Evolutionary conservation across 441 rosid genomes (phyloP).

Genomic region (Adansonia rubrostipa): DNA sequence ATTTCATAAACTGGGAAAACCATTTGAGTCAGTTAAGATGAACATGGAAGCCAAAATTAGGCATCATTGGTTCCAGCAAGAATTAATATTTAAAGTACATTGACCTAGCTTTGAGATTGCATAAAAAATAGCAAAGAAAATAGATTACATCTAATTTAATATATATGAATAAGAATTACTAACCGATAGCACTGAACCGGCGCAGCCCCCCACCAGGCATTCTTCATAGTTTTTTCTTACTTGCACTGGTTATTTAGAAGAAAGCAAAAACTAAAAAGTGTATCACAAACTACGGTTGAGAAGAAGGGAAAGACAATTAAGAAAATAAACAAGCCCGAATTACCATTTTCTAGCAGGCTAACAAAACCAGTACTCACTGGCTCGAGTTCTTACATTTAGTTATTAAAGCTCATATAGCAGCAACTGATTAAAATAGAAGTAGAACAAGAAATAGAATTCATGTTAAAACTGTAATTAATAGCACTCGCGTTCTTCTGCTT

Average conservation of each 20-base stretch:
- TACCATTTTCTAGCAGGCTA: too few species aligned
- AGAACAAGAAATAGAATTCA: not conserved
- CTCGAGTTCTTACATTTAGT: too few species aligned
- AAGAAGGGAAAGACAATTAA: not conserved
- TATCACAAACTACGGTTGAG: too few species aligned
- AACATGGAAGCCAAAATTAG: not conserved
- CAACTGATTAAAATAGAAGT: not conserved
- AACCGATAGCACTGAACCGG: conserved; percentile 49
- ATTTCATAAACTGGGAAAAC: conserved; percentile 50
- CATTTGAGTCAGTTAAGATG: not conserved
- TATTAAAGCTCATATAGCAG: not conserved
- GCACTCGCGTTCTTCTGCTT: conserved; percentile 29
- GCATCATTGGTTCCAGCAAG: not conserved
- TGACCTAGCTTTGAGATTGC: not conserved
- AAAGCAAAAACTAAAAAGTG: not conserved
- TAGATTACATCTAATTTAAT: not conserved
- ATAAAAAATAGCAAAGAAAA: not conserved
- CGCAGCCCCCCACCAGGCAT: conserved; percentile 45
- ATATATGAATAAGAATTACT: conserved; percentile 24
- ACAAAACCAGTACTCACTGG: too few species aligned
- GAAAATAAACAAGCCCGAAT: too few species aligned
- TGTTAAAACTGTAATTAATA: not conserved
- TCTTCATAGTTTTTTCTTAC: conserved; percentile 43
- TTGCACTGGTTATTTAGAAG: not conserved
- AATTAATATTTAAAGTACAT: not conserved